Base-by-base conservation (phyloP, 257 asterid genomes). In the Primulina eburnea region DNA sequence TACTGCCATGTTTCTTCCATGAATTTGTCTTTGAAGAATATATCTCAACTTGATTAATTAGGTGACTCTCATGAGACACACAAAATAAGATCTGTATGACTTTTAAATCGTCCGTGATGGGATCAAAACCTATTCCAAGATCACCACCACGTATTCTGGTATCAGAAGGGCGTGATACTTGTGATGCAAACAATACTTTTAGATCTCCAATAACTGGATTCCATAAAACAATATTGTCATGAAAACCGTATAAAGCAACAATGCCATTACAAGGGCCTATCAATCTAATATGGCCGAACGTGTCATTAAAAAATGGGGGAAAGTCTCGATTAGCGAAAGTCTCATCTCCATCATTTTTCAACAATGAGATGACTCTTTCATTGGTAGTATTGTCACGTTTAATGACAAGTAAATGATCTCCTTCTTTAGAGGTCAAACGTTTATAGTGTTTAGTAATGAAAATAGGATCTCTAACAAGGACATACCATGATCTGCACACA, bases 181-280 rank as follows among this genome's bases (percentile, higher is more conserved):
- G 60, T 1, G 92, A 86, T 4, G 20, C 62, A 0, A 85, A 86
- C 10, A 84, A 43, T 7, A 64, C 47, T 80, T 75, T 79, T 77
- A 82, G 78, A 9, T 80, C 81, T 6, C 83, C 71, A 43, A 71
- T 74, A 7, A 81, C 60, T 29, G 90, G 95, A 30, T 88, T 88
- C 85, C 87, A 82, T 6, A 88, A 29, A 29, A 76, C 90, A 43
- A 88, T 86, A 8, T 79, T 71, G 62, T 88, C 92, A 0, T 85
- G 83, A 43, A 62, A 86, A 3, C 90, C 95, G 40, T 81, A 84
- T 11, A 84, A 60, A 56, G 90, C 86, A 65, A 81, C 69, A 16
- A 84, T 53, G 18, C 92, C 88, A 2, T 86, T 71, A 64, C 90
- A 88, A 0, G 90, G 90, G 33, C 91, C 88, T 17, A 85, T 67